Evolutionary conservation across 2,329 filamentous ascomycete species (phyloP), one percentile per base, ranked within the genome.

Genomic region (Drechslerella coelobrocha): DNA sequence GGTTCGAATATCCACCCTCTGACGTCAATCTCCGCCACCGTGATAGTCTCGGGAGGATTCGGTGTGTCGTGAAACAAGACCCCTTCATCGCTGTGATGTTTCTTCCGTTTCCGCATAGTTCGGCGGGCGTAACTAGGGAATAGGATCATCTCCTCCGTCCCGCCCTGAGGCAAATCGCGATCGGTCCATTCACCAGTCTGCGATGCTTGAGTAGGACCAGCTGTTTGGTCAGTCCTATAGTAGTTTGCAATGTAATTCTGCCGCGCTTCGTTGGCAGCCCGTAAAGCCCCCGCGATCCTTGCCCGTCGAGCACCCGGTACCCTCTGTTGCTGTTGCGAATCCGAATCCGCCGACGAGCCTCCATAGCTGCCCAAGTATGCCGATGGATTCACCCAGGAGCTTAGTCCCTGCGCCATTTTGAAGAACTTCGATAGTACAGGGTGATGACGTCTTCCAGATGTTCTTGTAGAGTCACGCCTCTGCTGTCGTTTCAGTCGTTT

Each of bases 1-100:
- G 93, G 93, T 39, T 87, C 86, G 78, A 96, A 99, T 55, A 97
- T 85, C 94, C 95, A 99, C 12, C 94, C 94, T 74, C 93, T 85
- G 23, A 99, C 91, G 78, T 99, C 93, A 4, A 97, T 91, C 77
- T 97, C 93, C 0, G 97, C 90, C 2, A 97, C 82, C 0, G 92
- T 91, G 78, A 72, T 81, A 76, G 61, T 80, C 78, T 75, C 73
- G 8, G 62, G 61, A 19, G 76, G 75, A 27, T 77, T 79, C 45
- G 73, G 78, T 29, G 73, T 75, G 39, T 74, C 72, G 27, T 76
- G 73, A 59, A 77, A 78, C 23, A 75, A 71, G 23, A 75, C 63
- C 29, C 73, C 72, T 17, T 79, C 74, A 68, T 73, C 37, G 75
- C 73, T 77, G 76, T n/a, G 73, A 75, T 74, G 79, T 79, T n/a